phyloP scores from a whole-genome alignment of 179 eudicot species.

The Beta macrorhiza region DNA sequence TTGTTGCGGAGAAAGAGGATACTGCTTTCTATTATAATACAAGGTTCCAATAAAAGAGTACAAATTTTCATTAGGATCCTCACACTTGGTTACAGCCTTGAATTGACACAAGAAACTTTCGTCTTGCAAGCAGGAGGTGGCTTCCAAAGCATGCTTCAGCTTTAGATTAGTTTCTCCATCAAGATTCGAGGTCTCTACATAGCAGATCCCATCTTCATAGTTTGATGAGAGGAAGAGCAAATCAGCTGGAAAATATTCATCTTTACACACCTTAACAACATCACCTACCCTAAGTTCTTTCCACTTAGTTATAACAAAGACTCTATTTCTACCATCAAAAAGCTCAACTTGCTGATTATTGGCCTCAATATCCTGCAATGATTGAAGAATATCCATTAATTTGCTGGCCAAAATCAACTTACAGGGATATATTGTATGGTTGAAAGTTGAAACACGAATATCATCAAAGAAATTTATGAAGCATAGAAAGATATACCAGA shows the following conservation, averaged over 20 bases:
- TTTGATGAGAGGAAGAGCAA: slow-evolving; percentile 36
- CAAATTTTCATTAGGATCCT: slow-evolving; percentile 59
- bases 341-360: slow-evolving; percentile 29
- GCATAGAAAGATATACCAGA: not conserved
- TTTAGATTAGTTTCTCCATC: slow-evolving; percentile 44
- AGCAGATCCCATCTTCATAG: slow-evolving; percentile 40
- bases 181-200: slow-evolving; percentile 40
- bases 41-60: slow-evolving; percentile 58
- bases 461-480: not conserved
- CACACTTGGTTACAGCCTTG: slow-evolving; percentile 39
- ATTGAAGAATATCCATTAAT: not conserved
- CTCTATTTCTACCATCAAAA: slow-evolving; percentile 26
- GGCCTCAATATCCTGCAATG: slow-evolving; percentile 38
- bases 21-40: slow-evolving; percentile 32
- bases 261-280: slow-evolving; percentile 35
- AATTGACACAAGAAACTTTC: slow-evolving; percentile 28
- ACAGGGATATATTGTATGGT: not conserved
- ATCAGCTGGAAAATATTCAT: slow-evolving; percentile 44
- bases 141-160: slow-evolving; percentile 40
- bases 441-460: not conserved
- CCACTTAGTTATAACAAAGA: slow-evolving; percentile 32
- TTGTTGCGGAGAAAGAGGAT: slow-evolving; percentile 54
- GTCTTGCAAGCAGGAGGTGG: slow-evolving; percentile 28
- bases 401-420: not conserved
- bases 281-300: slow-evolving; percentile 39